Conservation (phyloP, 2,329 filamentous ascomycete species). For the Leptographium lundbergii region DNA sequence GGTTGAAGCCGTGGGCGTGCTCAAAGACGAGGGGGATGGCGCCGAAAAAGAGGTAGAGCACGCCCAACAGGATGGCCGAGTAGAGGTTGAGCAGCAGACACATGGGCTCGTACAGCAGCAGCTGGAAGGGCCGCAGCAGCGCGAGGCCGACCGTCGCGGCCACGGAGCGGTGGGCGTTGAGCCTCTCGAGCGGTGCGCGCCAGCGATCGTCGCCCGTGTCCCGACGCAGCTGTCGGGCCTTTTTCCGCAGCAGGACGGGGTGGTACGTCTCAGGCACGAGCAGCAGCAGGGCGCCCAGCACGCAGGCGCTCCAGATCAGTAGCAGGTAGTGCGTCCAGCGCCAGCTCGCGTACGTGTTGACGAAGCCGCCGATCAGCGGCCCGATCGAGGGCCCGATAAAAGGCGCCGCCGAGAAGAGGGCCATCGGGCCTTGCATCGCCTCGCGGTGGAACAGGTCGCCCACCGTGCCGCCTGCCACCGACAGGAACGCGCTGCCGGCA, state of each 20-base stretch:
- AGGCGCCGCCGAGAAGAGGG: slow-evolving; percentile 57
- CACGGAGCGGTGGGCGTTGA: slow-evolving; percentile 45
- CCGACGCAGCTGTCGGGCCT: slow-evolving; percentile 56
- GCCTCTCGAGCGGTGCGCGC: slow-evolving; percentile 64
- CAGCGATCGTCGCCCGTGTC: slow-evolving; percentile 69
- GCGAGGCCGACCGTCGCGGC: slow-evolving; percentile 43
- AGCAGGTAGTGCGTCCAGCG: slow-evolving; percentile 77
- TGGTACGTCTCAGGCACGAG: slow-evolving; percentile 84
- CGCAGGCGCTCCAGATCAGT: slow-evolving; percentile 63
- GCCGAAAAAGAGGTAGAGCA: slow-evolving; percentile 84
- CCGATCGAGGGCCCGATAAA: slow-evolving; percentile 51
- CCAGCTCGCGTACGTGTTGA: slow-evolving; percentile 65
- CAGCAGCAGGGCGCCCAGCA: slow-evolving; percentile 51
- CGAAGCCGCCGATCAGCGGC: slow-evolving; percentile 61
- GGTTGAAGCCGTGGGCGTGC: slow-evolving; percentile 59
- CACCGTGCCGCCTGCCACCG: slow-evolving; percentile 74
- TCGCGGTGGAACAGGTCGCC: slow-evolving; percentile 62
- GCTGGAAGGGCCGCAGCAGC: slow-evolving; percentile 59
- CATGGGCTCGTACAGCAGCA: slow-evolving; percentile 77
- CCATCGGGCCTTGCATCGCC: slow-evolving; percentile 69
- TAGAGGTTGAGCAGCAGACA: slow-evolving; percentile 69
- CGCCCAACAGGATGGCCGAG: slow-evolving; percentile 72
- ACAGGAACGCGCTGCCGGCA: slow-evolving; percentile 54
- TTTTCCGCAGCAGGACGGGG: slow-evolving; percentile 58
- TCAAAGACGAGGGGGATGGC: slow-evolving; percentile 73